A percentile compares a stretch with the other conserved stretches of the same genome.
phyloP scores from a whole-genome alignment of 2,329 filamentous ascomycete species.

The Paracorniculantispora psalliotae region DNA sequence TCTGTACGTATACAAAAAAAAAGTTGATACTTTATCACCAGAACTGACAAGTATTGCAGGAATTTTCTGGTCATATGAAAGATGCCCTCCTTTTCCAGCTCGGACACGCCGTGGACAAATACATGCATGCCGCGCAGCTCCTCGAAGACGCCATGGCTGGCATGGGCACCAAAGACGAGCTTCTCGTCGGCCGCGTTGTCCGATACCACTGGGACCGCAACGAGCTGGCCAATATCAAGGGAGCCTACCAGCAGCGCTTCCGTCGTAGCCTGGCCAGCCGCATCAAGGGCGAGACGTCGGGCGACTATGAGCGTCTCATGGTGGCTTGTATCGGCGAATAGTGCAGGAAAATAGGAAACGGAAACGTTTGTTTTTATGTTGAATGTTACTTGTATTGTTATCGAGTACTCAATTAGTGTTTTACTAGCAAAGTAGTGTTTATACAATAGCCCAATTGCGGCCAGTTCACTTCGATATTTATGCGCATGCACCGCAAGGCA shows the following conservation, averaged over 20 bases:
- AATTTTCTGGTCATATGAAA: slow-evolving; percentile 92
- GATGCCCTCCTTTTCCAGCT: slow-evolving; percentile 76
- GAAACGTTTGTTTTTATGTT: background rate
- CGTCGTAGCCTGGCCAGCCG: slow-evolving; percentile 60
- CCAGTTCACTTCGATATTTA: background rate
- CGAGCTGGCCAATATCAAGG: slow-evolving; percentile 71
- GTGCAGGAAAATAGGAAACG: background rate
- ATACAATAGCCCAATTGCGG: background rate
- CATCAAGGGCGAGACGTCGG: slow-evolving; percentile 78
- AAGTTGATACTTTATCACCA: background rate
- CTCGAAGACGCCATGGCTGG: slow-evolving; percentile 89
- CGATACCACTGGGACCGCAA: slow-evolving; percentile 76
- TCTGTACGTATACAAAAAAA: slow-evolving; percentile 43
- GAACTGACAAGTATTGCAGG: slow-evolving; percentile 33
- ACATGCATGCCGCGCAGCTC: slow-evolving; percentile 73
- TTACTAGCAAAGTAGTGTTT: background rate
- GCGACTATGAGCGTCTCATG: slow-evolving; percentile 74
- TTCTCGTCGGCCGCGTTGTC: slow-evolving; percentile 73
- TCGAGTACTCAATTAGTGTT: background rate
- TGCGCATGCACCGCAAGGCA: background rate
- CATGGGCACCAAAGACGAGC: slow-evolving; percentile 76
- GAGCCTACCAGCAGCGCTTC: slow-evolving; percentile 69
- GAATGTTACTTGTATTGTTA: background rate
- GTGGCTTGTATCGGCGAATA: slow-evolving; percentile 58
- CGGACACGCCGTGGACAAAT: slow-evolving; percentile 70